phyloP scores from a whole-genome alignment of 495 filamentous ascomycete genomes.

The Gamarada debralockiae region DNA sequence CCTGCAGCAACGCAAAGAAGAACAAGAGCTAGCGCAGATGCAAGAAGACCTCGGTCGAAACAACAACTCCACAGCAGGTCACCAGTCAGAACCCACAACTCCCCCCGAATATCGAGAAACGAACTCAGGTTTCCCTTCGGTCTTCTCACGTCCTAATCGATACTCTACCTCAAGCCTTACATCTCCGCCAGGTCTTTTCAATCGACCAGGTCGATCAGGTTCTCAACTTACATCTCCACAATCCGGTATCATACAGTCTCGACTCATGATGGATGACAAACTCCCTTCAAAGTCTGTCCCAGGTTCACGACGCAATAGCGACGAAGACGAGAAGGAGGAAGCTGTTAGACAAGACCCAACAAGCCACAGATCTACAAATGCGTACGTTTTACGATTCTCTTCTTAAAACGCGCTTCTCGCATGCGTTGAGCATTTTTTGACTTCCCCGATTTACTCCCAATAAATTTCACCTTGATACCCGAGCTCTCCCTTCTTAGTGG shows the following conservation, averaged over 20 bases:
- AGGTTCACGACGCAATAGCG: constrained; percentile 77
- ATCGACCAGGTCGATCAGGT: constrained; percentile 66
- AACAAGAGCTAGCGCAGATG: constrained; percentile 77
- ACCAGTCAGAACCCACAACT: constrained; percentile 90
- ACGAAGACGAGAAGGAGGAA: constrained; percentile 71
- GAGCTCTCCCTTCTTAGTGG: too few species aligned
- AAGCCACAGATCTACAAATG: constrained; percentile 60
- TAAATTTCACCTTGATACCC: too few species aligned
- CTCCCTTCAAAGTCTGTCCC: constrained; percentile 80
- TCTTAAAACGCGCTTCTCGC: too few species aligned
- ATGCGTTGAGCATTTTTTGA: too few species aligned
- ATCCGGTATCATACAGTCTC: constrained; percentile 46
- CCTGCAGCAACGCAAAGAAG: constrained; percentile 73
- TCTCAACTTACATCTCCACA: constrained; percentile 63
- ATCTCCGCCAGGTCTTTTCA: constrained; percentile 73
- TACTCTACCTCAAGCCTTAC: constrained; percentile 81
- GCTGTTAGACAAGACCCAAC: constrained; percentile 60
- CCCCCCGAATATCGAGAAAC: constrained; percentile 88
- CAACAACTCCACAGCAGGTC: constrained; percentile 49
- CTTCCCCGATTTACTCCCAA: too few species aligned
- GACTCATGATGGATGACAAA: constrained; percentile 50
- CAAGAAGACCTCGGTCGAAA: constrained; percentile 67
- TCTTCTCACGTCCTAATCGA: constrained; percentile 72
- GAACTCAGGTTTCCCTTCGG: constrained; percentile 59
- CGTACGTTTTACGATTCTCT: constrained; percentile 51